Base-by-base conservation (phyloP, 1,284 basidiomycete genomes). In the Ganoderma multipileum region DNA sequence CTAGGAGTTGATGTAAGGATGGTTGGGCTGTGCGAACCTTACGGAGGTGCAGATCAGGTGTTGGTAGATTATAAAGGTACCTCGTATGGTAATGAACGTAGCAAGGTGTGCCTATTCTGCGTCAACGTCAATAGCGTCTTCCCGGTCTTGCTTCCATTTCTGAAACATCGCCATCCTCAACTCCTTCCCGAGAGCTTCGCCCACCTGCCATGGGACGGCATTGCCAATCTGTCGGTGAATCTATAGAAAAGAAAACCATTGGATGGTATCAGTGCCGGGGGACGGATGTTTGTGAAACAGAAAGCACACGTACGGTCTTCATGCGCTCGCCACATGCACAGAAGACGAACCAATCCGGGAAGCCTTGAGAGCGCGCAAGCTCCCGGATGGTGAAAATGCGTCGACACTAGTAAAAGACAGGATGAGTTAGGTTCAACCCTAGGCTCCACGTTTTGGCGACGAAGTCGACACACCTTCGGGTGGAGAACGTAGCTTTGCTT, bases 211-310 rank as follows among this genome's bases (percentile, higher is more conserved):
- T 0, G 92, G 87, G 1, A 93, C 90, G 0, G 91, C 91, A 72
- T 94, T 94, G 20, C 92, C 92, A 70, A 94, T 93, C 72, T 92
- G 90, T 42, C 89, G 83, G 71, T 92, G 91, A 83, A 93, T 90
- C 91, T 92, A 71, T 14, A 23, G 23, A 26, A 26, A 52, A 20
- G 14, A 52, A 20, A 64, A 60, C n/a, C 4, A 47, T 26, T 8
- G n/a, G 30, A 14, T 8, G 44, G 18, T 5, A 36, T 63, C 61
- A 65, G 57, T 44, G 11, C 18, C 36, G 30, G 30, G 2, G 12
- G 28, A 36, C 8, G 9, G 20, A n/a, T 1, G 44, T 33, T 11
- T 0, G 16, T 47, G 41, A 18, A 12, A 30, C 47, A 30, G 44
- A 38, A 42, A 28, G 14, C 11, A 18, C 7, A 81, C 89, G 72